A percentile compares a stretch with the other conserved stretches of the same genome.
These are phyloP conservation scores for Porphyrellus sp. DNA, from an alignment of 1,284 basidiomycete genomes.

Conservation along the genomic window DNA sequence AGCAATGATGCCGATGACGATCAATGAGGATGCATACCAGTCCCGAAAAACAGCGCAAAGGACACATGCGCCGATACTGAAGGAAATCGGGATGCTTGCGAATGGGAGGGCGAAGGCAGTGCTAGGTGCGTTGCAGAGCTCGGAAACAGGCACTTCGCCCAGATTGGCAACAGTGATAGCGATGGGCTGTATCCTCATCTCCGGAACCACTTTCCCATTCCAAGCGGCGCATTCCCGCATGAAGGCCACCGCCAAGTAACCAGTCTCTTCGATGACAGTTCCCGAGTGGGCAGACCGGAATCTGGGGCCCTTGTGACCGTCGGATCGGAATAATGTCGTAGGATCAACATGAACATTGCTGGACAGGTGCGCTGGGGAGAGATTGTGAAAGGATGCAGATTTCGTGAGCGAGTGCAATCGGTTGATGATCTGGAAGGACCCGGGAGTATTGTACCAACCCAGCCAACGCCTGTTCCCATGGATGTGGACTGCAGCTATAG, in stretches of 20 bases:
- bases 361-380: constrained; percentile 4
- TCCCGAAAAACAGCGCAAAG: not conserved
- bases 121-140: not conserved
- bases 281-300: not conserved
- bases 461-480: constrained; percentile 23
- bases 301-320: not conserved
- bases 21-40: not conserved
- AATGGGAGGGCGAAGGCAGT: not conserved
- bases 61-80: not conserved
- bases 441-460: constrained; percentile 33
- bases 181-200: not conserved
- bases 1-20: not conserved
- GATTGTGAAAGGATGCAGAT: constrained; percentile 4
- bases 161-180: not conserved
- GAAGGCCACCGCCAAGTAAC: not conserved
- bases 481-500: constrained; percentile 26
- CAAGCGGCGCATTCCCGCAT: not conserved
- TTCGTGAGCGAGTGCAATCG: constrained; percentile 19
- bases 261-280: not conserved
- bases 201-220: not conserved
- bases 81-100: not conserved
- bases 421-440: constrained; percentile 24
- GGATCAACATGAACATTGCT: not conserved
- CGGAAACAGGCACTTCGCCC: not conserved
- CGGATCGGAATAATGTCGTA: not conserved